These are phyloP conservation scores for Volvox reticuliferus DNA, from an alignment of 139 green algal species.

Conservation along the genomic window DNA sequence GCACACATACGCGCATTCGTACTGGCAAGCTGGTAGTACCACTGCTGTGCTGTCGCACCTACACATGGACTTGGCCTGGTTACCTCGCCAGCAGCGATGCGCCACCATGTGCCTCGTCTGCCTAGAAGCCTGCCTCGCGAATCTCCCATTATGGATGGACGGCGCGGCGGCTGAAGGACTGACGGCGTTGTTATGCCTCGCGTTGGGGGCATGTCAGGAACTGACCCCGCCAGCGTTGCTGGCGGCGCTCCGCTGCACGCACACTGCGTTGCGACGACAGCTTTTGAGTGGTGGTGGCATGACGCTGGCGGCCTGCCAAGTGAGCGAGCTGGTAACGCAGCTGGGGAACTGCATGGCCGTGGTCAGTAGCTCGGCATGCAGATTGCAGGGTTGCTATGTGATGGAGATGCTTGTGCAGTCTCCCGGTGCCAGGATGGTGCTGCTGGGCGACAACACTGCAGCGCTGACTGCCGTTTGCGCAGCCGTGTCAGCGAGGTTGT, in stretches of 20 bases:
- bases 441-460: not conserved
- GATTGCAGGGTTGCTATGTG: constrained; percentile 28
- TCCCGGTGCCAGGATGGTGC: too few species aligned
- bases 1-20: not conserved
- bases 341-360: constrained; percentile 25
- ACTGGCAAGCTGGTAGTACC: not conserved
- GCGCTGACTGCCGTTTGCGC: not conserved
- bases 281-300: not conserved
- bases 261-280: constrained; percentile 1
- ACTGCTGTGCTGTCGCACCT: constrained; percentile 21
- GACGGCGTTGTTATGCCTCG: not conserved
- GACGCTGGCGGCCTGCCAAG: too few species aligned
- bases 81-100: constrained; percentile 19
- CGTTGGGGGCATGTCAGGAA: constrained; percentile 8
- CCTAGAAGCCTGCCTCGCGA: constrained; percentile 26
- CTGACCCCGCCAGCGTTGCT: constrained; percentile 21
- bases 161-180: not conserved
- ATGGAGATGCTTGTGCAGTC: not conserved
- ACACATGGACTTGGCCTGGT: not conserved
- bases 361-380: not conserved
- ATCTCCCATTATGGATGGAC: not conserved
- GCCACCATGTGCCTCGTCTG: not conserved
- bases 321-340: constrained; percentile 3
- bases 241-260: constrained; percentile 28
- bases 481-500: constrained; percentile 2